Conservation (phyloP, 139 green algal genomes). For the Tetraselmis striata region DNA sequence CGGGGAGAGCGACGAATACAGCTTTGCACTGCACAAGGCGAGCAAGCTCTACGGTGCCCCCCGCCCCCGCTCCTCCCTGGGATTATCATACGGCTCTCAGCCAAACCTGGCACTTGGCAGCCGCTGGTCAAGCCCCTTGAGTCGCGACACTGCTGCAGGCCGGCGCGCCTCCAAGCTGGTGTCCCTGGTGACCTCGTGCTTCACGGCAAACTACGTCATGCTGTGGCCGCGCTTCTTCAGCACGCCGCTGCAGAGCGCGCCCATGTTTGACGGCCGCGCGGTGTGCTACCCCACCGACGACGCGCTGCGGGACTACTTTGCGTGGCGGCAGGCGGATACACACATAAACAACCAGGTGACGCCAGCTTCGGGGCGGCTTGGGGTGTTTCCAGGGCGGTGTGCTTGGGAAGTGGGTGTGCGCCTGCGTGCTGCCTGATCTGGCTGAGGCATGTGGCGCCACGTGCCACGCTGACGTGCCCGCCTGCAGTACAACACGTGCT, state of each 20-base stretch:
- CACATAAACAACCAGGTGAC: conserved; percentile 91
- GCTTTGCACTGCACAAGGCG: conserved; percentile 66
- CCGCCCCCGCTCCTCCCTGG: no score
- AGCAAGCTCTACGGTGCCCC: conserved; percentile 60
- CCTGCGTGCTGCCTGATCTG: no score
- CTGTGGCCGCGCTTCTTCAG: conserved; percentile 52
- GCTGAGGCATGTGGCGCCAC: no score
- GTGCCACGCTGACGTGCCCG: no score
- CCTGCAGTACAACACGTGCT: conserved; percentile 97
- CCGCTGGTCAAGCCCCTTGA: no score
- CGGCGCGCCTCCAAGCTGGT: conserved; percentile 76
- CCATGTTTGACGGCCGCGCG: conserved; percentile 82
- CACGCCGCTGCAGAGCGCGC: conserved; percentile 48
- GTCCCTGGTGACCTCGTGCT: conserved; percentile 75
- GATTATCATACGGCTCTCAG: no score
- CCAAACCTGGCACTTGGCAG: no score
- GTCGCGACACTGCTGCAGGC: no score
- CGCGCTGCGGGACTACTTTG: conserved; percentile 79
- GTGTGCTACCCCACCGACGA: conserved; percentile 74
- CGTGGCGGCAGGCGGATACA: conserved; percentile 87
- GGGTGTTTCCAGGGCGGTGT: no score
- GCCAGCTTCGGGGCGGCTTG: no score
- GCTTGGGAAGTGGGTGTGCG: no score
- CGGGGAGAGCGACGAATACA: conserved; percentile 86
- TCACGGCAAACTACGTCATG: conserved; percentile 77